Evolutionary conservation across 179 eudicot genomes (phyloP), one percentile per base, ranked within the genome.

Genomic region (Pouteria campechiana): DNA sequence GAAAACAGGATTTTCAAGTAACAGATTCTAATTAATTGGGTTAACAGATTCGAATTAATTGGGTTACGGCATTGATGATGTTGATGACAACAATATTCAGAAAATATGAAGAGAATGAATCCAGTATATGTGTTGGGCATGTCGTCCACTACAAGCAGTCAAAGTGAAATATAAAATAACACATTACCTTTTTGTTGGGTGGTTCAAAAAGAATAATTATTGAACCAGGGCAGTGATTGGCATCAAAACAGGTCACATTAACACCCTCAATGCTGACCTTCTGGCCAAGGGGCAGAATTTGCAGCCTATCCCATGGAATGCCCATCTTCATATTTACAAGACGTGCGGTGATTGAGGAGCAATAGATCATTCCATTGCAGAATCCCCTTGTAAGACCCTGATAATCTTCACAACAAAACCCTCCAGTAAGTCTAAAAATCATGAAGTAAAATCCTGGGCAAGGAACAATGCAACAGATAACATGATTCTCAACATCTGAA

Each of bases 171-270:
- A 37, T 29, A 46, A 37, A 33, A 9, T 31, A 46, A 56, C 16
- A 42, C 25, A 75, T 34, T 63, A 89, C 97, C 95, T 89, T 73
- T 41, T 86, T 79, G 37, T 68, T 85, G 50, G 86, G 83, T 18
- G 93, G 93, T 63, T 89, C 95, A 72, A 89, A 89, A 37, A 85
- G 72, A 46, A 89, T 52, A 37, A 89, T 67, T 44, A 81, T 57
- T 54, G 97, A 62, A 54, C 97, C 95, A 24, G 97, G 97, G 62
- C 95, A 89, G 50, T 89, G 97, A 62, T 89, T 89, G 46, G 97
- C 97, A 69, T 89, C 97, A 61, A 81, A 85, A 65, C 93, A 85
- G 4, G 95, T 89, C 41, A 89, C 81, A 55, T 75, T 61, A 49
- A 72, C 55, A 61, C 95, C 97, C 51, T 76, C 75, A 60, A 89